A percentile compares a stretch with the other conserved stretches of the same genome.
Evolutionary conservation across 1,284 basidiomycete genomes (phyloP).

Genomic region (Anthracocystis walkeri): DNA sequence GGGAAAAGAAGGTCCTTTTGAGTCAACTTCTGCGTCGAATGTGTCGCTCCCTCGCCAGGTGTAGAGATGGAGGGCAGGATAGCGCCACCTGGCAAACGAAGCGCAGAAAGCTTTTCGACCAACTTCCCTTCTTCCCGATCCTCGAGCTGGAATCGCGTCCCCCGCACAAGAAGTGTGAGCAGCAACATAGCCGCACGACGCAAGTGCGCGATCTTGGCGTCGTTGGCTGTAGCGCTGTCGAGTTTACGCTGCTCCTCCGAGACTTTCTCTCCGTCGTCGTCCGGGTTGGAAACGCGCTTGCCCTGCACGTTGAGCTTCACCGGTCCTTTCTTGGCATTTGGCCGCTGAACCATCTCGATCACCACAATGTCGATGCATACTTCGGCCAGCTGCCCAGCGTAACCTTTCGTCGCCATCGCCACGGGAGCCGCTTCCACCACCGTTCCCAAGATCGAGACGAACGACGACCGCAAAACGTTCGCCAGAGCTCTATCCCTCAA

Average conservation of each 20-base stretch:
- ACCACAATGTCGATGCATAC: conserved; percentile 57
- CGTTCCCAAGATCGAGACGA: conserved; percentile 64
- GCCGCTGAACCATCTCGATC: conserved; percentile 49
- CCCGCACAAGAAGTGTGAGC: conserved; percentile 53
- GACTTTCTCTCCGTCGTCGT: conserved; percentile 24
- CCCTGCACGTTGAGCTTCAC: conserved; percentile 44
- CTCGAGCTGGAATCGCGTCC: conserved; percentile 52
- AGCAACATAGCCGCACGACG: conserved; percentile 63
- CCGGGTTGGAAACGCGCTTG: conserved; percentile 10
- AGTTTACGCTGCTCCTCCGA: conserved; percentile 31
- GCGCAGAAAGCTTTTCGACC: conserved; percentile 30
- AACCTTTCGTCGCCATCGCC: conserved; percentile 47
- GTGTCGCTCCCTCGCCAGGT: not conserved
- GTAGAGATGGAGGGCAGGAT: conserved; percentile 32
- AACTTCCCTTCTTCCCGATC: conserved; percentile 10
- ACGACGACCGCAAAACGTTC: conserved; percentile 60
- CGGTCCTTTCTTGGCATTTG: not conserved
- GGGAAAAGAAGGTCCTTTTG: conserved; percentile 38
- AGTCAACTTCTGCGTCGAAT: not conserved
- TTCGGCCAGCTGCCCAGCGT: conserved; percentile 39
- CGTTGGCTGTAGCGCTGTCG: conserved; percentile 47
- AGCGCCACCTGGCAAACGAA: conserved; percentile 55
- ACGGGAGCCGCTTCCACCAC: conserved; percentile 61
- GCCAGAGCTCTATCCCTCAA: conserved; percentile 55
- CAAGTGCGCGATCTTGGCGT: conserved; percentile 60